Evolutionary conservation across 1,139 yeast genomes (phyloP).

Genomic region (Geotrichum fermentans): DNA sequence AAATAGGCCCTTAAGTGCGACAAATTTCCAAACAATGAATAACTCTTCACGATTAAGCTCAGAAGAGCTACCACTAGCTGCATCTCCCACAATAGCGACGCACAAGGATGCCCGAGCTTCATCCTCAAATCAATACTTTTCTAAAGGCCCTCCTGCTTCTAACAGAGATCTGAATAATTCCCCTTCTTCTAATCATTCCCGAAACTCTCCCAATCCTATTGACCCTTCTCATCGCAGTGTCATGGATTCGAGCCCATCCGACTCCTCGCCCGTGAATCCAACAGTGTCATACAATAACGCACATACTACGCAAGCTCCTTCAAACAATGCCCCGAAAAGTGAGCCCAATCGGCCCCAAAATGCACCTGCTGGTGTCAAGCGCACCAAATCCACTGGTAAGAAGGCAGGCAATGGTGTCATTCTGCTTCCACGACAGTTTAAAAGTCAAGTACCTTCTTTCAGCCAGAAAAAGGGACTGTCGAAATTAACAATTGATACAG

Average conservation of each 20-base stretch:
- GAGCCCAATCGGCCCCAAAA: neutral
- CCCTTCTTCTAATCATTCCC: neutral
- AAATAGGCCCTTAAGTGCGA: no score
- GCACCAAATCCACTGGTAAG: neutral
- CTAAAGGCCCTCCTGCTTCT: neutral
- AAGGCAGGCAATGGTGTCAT: constrained; percentile 30
- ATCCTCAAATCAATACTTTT: no score
- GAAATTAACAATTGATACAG: neutral
- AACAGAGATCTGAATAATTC: no score
- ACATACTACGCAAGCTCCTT: neutral
- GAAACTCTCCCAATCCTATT: neutral
- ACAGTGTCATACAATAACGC: neutral
- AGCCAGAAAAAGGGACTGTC: neutral
- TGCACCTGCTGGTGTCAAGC: neutral
- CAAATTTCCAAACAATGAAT: neutral
- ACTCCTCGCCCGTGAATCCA: neutral
- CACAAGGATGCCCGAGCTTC: no score
- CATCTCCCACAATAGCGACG: no score
- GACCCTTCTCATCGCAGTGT: no score
- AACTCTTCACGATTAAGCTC: neutral
- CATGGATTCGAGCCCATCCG: neutral
- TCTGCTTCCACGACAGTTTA: constrained; percentile 32
- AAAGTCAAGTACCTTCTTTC: neutral
- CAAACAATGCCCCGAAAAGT: neutral
- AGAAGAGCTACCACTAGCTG: neutral